Evolutionary conservation across 805 yeast genomes (phyloP), one percentile per base, ranked within the genome.

Genomic region (Wickerhamiella occidentalis): DNA sequence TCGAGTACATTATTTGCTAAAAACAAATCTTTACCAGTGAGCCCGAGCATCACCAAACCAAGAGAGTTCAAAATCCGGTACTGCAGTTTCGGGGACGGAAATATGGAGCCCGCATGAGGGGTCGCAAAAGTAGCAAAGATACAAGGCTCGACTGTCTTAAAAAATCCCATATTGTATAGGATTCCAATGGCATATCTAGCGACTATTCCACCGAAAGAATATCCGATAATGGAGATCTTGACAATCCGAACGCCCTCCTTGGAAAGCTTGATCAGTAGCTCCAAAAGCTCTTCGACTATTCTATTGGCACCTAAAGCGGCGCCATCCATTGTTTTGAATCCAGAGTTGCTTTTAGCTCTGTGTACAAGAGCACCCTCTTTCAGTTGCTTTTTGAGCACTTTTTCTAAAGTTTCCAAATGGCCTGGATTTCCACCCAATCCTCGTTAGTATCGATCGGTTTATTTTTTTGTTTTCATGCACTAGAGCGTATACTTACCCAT

Each of bases 181-280:
- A 80, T 70, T 0, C 96, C 96, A 48, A 85, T 69, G 23, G 84
- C 75, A 61, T 84, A 85, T 38, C 96, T 71, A 0, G 86, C 72
- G 13, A 85, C 74, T 28, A 90, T 64, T 0, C 97, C 97, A n/a
- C 96, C 97, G 48, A 88, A 63, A 0, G 95, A 85, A 62, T 88
- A 88, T 0, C 96, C 96, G 2, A 87, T 73, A 36, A 88, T 68
- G 54, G 90, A 81, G 44, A 88, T 72, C 51, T 78, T 74, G 9
- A 70, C 69, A 9, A 83, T 82, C 13, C 52, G 56, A n/a, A 61
- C 64, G 6, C 61, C 61, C 1, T 56, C 58, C 69, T 52, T 67
- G 25, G 55, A 61, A n/a, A 68, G 60, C 28, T 57, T 66, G 13
- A 52, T 53, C 22, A 71, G 56, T 52, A 67, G 61, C 9, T 54